These are phyloP conservation scores for Eragrostis nindensis DNA, from an alignment of 176 grass and related monocot genomes.

Conservation along the genomic window DNA sequence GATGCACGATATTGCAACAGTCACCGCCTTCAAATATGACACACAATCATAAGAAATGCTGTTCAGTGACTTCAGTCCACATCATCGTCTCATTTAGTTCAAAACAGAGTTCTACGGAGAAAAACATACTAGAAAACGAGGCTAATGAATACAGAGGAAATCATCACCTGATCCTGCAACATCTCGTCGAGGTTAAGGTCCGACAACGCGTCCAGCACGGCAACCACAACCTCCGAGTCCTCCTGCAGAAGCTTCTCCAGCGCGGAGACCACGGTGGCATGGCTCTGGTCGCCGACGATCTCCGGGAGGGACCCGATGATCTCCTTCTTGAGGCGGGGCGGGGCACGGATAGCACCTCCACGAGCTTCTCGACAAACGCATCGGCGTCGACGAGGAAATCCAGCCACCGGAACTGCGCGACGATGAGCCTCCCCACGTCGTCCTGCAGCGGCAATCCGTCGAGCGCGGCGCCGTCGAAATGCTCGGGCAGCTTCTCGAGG, in stretches of 20 bases:
- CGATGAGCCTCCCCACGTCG: conserved; percentile 68
- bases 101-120: background rate
- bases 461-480: conserved; percentile 57
- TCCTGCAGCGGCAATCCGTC: conserved; percentile 65
- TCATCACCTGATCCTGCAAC: conserved; percentile 78
- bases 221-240: conserved; percentile 75
- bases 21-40: conserved; percentile 72
- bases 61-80: conserved; percentile 15
- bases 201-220: conserved; percentile 79
- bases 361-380: conserved; percentile 61
- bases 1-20: conserved; percentile 87
- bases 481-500: conserved; percentile 90
- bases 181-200: conserved; percentile 73
- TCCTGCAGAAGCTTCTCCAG: conserved; percentile 75
- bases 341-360: conserved; percentile 89
- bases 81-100: background rate
- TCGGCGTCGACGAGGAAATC: conserved; percentile 79
- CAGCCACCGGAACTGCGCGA: conserved; percentile 77
- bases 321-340: conserved; percentile 80
- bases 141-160: conserved; percentile 2
- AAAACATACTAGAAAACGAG: conserved; percentile 13
- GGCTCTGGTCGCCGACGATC: conserved; percentile 79
- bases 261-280: conserved; percentile 57
- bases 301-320: conserved; percentile 90
- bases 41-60: conserved; percentile 8